Percentiles rank a stretch among this genome's conserved stretches.
phyloP scores from a whole-genome alignment of 2,329 filamentous ascomycete species.

The Fusarium armeniacum region DNA sequence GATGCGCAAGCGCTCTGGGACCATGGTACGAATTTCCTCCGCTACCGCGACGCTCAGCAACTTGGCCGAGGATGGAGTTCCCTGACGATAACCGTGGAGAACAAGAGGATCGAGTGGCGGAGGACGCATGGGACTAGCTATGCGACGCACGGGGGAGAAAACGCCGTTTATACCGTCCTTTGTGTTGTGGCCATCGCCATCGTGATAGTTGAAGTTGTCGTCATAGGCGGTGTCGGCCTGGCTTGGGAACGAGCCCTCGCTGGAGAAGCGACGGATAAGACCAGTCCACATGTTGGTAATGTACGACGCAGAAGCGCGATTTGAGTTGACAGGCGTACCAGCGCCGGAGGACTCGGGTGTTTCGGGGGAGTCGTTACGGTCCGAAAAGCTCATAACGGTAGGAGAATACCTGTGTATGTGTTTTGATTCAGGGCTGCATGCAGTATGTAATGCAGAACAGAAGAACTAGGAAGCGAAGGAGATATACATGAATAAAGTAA shows the following conservation, averaged over 20 bases:
- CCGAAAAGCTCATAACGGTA: constrained; percentile 42
- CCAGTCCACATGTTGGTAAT: constrained; percentile 67
- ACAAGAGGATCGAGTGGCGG: constrained; percentile 87
- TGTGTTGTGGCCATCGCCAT: constrained; percentile 62
- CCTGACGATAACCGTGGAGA: constrained; percentile 74
- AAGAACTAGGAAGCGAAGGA: constrained; percentile 12
- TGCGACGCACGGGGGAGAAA: constrained; percentile 67
- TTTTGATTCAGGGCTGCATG: not conserved
- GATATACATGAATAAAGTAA: constrained; percentile 11
- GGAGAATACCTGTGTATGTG: not conserved
- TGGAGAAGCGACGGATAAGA: constrained; percentile 76
- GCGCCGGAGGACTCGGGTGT: constrained; percentile 45
- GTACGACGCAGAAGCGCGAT: constrained; percentile 49
- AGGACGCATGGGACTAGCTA: constrained; percentile 84
- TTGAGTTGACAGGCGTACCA: constrained; percentile 43
- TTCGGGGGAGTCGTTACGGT: constrained; percentile 45
- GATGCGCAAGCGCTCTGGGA: constrained; percentile 89
- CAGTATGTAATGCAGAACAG: not conserved
- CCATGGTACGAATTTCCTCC: constrained; percentile 91
- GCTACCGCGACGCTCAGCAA: constrained; percentile 81
- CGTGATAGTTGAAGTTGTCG: constrained; percentile 30
- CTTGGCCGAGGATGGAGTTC: constrained; percentile 71
- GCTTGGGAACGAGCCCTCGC: constrained; percentile 58
- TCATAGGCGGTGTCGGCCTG: constrained; percentile 49
- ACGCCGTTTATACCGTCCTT: constrained; percentile 69